Evolutionary conservation across 2,329 filamentous ascomycete genomes (phyloP), one percentile per base, ranked within the genome.

Genomic region (Calonectria fujianensis): DNA sequence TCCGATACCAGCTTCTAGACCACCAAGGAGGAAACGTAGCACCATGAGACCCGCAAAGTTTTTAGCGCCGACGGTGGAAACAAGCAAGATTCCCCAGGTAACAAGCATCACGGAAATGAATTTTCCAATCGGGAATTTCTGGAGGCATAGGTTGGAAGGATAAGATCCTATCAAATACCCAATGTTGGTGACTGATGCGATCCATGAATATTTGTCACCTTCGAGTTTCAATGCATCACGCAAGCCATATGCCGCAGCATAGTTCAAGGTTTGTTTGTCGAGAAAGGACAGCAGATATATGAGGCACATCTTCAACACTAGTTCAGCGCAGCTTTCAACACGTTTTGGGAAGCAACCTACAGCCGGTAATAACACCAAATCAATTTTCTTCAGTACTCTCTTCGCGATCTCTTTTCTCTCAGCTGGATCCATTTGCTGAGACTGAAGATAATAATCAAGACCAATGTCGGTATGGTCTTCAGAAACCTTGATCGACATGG

Each of bases 401-500:
- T 65, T 65, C 2, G 39, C 61, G 31, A 65, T 65, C 29, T 50
- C 27, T 11, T 65, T 4, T 7, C 61, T 31, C 29, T 65, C 41
- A 3, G 11, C 41, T 11, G 41, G 61, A 27, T 50, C 61, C 41
- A 65, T 65, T 50, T 65, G 61, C 65, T 51, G 65, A 77, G 78
- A 5, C 75, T 71, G 0, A 73, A 77, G 57, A 78, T n/a, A 0
- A 61, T 65, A 65, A 35, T 50, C 41, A 18, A 65, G 39, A 16
- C 61, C 61, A 0, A 80, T 71, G 1, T 54, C 29, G 1, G 76
- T 77, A 14, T 41, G 74, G 27, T 39, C 51, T 1, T 66, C 69
- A 0, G 66, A 57, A 5, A 77, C 18, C 8, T 80, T 69, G 70
- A 80, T 79, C 18, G 41, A 31, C 39, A 48, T 65, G 61, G 24